Conservation (phyloP, 345 rosid genomes). For the Eucalyptus sideroxylon region DNA sequence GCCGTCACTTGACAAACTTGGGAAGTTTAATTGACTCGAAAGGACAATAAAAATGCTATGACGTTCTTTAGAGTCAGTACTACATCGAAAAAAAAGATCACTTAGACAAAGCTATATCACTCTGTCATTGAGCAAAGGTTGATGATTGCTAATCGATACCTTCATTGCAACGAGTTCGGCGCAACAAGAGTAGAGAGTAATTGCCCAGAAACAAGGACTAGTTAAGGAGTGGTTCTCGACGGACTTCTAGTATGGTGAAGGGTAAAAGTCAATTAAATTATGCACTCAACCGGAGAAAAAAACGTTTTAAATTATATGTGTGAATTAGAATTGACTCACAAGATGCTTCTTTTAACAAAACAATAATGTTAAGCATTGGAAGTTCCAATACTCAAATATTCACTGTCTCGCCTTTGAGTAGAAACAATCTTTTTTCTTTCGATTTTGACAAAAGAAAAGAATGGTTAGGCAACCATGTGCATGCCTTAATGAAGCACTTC, state of each 20-base stretch:
- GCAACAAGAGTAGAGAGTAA: neutral
- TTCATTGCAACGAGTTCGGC: accelerated
- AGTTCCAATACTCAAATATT: neutral
- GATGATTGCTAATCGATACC: neutral
- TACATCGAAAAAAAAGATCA: too few relatives aligned
- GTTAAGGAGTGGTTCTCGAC: accelerated
- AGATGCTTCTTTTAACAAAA: neutral
- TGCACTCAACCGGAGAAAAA: accelerated
- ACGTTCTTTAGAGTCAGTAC: accelerated
- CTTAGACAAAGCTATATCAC: neutral
- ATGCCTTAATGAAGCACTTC: neutral
- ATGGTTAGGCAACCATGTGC: neutral
- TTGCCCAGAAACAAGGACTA: accelerated
- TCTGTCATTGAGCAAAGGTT: neutral
- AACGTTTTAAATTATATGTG: neutral
- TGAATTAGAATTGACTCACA: neutral
- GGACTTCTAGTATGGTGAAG: too few relatives aligned
- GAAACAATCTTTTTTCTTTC: neutral
- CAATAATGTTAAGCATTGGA: neutral
- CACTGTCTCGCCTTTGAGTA: neutral
- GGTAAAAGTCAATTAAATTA: neutral
- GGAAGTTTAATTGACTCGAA: neutral
- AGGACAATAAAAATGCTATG: neutral
- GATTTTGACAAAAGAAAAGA: neutral
- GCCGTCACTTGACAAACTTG: neutral